Conservation (phyloP, 352 stramenopile species). For the Pythium rishiriense region DNA sequence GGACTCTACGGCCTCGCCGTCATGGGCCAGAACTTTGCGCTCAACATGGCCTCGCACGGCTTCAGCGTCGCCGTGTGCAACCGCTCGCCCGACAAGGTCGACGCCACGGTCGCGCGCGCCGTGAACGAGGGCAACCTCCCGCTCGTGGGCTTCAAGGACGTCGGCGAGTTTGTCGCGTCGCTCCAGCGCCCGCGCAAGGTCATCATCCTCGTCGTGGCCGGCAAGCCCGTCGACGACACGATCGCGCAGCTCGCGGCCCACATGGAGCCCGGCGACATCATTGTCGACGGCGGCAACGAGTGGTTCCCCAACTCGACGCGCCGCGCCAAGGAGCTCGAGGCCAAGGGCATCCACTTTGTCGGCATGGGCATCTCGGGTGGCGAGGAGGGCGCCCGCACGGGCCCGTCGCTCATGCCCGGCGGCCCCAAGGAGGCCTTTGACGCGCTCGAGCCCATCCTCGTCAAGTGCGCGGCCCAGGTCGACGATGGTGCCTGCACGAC, state of each 20-base stretch:
- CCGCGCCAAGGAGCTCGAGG: conserved; percentile 90
- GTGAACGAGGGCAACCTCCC: conserved; percentile 95
- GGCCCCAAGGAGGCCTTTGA: conserved; percentile 96
- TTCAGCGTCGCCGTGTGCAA: conserved; percentile 98
- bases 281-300: conserved; percentile 99
- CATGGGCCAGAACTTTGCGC: conserved; percentile 99
- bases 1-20: conserved; percentile 92
- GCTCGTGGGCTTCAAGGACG: conserved; percentile 91
- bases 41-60: conserved; percentile 98
- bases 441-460: conserved; percentile 95
- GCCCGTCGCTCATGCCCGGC: conserved; percentile 98
- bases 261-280: conserved; percentile 95
- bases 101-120: conserved; percentile 94
- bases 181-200: conserved; percentile 96
- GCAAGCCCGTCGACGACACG: conserved; percentile 94
- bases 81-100: conserved; percentile 95
- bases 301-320: conserved; percentile 98
- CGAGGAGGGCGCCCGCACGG: conserved; percentile 97
- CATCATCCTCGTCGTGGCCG: conserved; percentile 98
- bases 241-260: conserved; percentile 86
- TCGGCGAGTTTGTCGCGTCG: conserved; percentile 92
- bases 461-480: conserved; percentile 96
- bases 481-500: conserved; percentile 95
- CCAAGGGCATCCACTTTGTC: conserved; percentile 97
- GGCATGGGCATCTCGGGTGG: conserved; percentile 99